Conservation (phyloP, 331 rosid genomes). For the Stylosanthes scabra region DNA sequence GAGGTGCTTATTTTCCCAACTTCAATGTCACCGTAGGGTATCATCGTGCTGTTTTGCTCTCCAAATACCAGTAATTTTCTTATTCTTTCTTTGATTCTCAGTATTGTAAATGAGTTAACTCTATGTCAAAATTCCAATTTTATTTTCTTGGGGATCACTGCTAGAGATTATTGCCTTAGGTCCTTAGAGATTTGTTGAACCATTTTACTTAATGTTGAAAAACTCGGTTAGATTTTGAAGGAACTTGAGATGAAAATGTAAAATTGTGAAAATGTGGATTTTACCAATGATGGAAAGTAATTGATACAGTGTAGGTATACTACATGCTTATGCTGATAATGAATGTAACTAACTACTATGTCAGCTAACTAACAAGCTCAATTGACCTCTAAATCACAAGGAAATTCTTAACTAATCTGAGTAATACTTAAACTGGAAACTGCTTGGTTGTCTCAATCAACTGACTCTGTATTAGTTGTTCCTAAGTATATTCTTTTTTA, state of each 20-base stretch:
- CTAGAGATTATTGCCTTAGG: not conserved
- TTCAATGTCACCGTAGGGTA: constrained; percentile 82
- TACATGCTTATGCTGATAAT: not conserved
- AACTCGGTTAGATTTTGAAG: not conserved
- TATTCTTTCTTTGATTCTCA: not conserved
- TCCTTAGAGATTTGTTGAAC: constrained; percentile 4
- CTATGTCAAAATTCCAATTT: not conserved
- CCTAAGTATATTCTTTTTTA: constrained; percentile 1
- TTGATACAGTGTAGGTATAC: not conserved
- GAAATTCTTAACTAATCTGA: not conserved
- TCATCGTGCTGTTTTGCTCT: constrained; percentile 91
- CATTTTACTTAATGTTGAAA: constrained; percentile 3
- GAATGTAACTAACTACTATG: not conserved
- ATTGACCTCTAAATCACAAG: not conserved
- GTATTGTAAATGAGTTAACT: not conserved
- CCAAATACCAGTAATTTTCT: constrained; percentile 67
- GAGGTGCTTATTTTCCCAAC: constrained; percentile 87
- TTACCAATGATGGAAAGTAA: not conserved
- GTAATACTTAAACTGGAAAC: not conserved
- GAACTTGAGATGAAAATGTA: not conserved
- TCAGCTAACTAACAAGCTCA: not conserved
- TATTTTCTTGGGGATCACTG: not conserved
- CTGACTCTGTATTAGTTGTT: not conserved
- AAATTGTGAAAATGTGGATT: not conserved
- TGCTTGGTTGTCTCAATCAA: constrained; percentile 4